phyloP scores from a whole-genome alignment of 1,284 basidiomycete species.

The Boletellus dicymbophilus region DNA sequence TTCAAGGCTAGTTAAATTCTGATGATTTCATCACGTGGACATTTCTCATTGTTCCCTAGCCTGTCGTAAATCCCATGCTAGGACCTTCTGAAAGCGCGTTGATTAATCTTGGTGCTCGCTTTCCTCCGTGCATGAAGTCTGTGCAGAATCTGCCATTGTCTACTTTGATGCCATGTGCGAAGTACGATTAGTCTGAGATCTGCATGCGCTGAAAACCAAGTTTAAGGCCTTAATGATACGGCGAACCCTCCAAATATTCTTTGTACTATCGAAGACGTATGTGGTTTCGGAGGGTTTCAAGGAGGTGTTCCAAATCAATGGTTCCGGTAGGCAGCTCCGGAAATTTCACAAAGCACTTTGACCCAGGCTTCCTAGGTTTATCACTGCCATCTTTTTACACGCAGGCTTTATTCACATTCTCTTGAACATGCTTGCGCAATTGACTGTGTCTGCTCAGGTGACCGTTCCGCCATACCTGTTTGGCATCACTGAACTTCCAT shows the following conservation, averaged over 20 bases:
- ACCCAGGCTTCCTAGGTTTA: slow-evolving; percentile 57
- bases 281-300: slow-evolving; percentile 87
- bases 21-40: neutral
- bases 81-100: slow-evolving; percentile 86
- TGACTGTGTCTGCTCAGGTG: slow-evolving; percentile 79
- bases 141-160: slow-evolving; percentile 63
- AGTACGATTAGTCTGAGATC: neutral
- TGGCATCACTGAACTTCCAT: slow-evolving; percentile 1
- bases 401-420: slow-evolving; percentile 89
- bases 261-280: slow-evolving; percentile 83
- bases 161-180: slow-evolving; percentile 65
- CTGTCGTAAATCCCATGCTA: slow-evolving; percentile 88
- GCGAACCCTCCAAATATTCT: slow-evolving; percentile 68
- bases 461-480: slow-evolving; percentile 9
- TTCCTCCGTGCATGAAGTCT: slow-evolving; percentile 86
- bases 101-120: slow-evolving; percentile 91
- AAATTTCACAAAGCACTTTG: neutral
- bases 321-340: slow-evolving; percentile 58
- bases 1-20: slow-evolving; percentile 61
- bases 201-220: slow-evolving; percentile 8
- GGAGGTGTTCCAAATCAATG: slow-evolving; percentile 76
- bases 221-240: slow-evolving; percentile 70
- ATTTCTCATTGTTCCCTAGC: slow-evolving; percentile 40
- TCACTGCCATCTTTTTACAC: slow-evolving; percentile 88
- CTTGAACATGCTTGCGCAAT: slow-evolving; percentile 89